Percentiles rank a stretch among this genome's conserved stretches.
Evolutionary conservation across 371 early-diverging fungal species (phyloP).

Genomic region (Mortierella sp.): DNA sequence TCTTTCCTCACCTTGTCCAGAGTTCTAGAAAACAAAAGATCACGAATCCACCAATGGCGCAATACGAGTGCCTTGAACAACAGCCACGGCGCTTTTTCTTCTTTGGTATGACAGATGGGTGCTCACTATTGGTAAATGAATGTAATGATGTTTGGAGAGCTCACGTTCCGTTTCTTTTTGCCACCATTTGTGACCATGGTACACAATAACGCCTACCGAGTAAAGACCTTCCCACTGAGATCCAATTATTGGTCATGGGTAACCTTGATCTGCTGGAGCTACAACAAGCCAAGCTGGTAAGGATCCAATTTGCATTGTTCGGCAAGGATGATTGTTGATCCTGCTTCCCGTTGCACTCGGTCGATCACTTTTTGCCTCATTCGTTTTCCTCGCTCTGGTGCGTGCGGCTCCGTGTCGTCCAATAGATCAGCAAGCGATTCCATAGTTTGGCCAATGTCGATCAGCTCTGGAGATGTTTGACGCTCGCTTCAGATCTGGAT

Average conservation of each 20-base stretch:
- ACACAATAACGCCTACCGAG: not conserved
- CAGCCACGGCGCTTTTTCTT: slow-evolving; percentile 8
- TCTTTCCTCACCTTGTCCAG: too few relatives aligned
- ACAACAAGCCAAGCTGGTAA: slow-evolving; percentile 24
- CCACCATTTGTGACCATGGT: too few relatives aligned
- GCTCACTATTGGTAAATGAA: too few relatives aligned
- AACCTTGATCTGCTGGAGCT: slow-evolving; percentile 20
- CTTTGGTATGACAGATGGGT: slow-evolving; percentile 4
- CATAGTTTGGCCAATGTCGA: slow-evolving; percentile 30
- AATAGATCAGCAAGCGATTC: slow-evolving; percentile 26
- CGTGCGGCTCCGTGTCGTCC: not conserved
- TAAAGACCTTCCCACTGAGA: slow-evolving; percentile 34
- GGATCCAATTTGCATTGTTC: not conserved
- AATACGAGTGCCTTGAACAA: not conserved
- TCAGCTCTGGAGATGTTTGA: slow-evolving; percentile 29
- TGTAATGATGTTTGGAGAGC: too few relatives aligned
- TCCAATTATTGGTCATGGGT: slow-evolving; percentile 28
- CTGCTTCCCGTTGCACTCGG: too few relatives aligned
- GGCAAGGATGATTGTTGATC: too few relatives aligned
- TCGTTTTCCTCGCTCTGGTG: not conserved
- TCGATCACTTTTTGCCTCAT: not conserved
- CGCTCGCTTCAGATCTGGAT: slow-evolving; percentile 5
- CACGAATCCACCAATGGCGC: too few relatives aligned
- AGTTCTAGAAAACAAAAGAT: too few relatives aligned
- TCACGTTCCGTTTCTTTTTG: too few relatives aligned